Evolutionary conservation across 139 green algal genomes (phyloP).

Genomic region (Volvox africanus): DNA sequence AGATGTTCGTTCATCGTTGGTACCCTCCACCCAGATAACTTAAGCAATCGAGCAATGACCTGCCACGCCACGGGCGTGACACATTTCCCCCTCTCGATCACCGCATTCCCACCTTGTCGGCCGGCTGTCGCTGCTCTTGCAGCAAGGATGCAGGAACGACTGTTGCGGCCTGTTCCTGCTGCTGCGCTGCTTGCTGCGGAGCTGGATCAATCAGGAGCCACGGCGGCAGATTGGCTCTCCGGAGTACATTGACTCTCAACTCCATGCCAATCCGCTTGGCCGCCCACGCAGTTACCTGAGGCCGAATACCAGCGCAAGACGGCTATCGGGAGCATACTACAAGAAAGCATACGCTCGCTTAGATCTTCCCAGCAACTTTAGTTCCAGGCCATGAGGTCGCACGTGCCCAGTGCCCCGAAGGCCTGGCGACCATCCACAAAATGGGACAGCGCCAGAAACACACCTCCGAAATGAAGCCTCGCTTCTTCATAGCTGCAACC

Average conservation of each 20-base stretch:
- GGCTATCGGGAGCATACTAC: too few relatives aligned
- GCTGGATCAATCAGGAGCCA: constrained; percentile 33
- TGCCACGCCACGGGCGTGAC: too few relatives aligned
- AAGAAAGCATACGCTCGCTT: too few relatives aligned
- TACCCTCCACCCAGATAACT: neutral
- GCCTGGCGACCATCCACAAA: too few relatives aligned
- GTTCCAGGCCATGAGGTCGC: too few relatives aligned
- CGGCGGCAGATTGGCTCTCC: constrained; percentile 12
- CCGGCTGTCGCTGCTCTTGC: constrained; percentile 35
- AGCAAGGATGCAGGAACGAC: neutral
- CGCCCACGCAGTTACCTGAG: constrained; percentile 45
- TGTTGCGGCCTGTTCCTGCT: neutral
- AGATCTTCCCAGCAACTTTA: too few relatives aligned
- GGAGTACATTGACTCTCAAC: constrained; percentile 36
- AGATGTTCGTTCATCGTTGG: neutral
- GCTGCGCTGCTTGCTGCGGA: neutral
- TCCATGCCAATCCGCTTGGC: constrained; percentile 52
- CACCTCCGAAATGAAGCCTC: too few relatives aligned
- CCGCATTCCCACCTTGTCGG: neutral
- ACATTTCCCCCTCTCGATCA: neutral
- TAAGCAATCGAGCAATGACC: too few relatives aligned
- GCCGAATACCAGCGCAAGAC: neutral
- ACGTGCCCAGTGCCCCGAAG: too few relatives aligned
- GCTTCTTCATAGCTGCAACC: too few relatives aligned
- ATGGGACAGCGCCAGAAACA: too few relatives aligned